These are phyloP conservation scores for Epichloe glyceriae DNA, from an alignment of 2,329 filamentous ascomycete genomes.

Conservation along the genomic window DNA sequence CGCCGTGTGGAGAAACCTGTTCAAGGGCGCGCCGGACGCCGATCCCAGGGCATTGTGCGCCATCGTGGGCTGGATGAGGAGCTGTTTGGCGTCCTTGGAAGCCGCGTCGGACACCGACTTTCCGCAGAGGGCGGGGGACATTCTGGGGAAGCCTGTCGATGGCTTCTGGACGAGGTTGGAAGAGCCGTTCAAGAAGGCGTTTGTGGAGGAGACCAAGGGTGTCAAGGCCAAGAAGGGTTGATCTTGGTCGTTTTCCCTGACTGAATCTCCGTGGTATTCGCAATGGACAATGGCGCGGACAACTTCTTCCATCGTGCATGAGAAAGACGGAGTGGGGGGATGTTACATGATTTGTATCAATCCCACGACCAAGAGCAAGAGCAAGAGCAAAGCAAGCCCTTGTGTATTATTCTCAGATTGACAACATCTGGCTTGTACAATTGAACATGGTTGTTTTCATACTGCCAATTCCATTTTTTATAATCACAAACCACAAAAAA, in stretches of 20 bases:
- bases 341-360: background rate
- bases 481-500: background rate
- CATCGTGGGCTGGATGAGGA: constrained; percentile 44
- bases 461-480: no score
- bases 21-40: constrained; percentile 51
- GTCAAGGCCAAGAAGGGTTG: background rate
- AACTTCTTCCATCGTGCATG: no score
- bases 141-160: constrained; percentile 23
- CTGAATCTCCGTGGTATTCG: no score
- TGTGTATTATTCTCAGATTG: background rate
- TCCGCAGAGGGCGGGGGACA: constrained; percentile 17
- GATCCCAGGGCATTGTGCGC: constrained; percentile 39
- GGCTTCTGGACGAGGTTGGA: constrained; percentile 33
- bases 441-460: background rate
- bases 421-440: background rate
- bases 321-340: background rate
- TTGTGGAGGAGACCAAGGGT: background rate
- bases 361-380: no score
- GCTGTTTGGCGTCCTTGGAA: constrained; percentile 34
- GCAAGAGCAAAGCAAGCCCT: no score
- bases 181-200: constrained; percentile 18
- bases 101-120: constrained; percentile 32
- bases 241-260: no score
- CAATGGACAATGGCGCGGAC: no score
- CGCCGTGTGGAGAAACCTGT: constrained; percentile 89